phyloP scores from a whole-genome alignment of 2,329 filamentous ascomycete genomes.

The Emergomyces pasteurianus region DNA sequence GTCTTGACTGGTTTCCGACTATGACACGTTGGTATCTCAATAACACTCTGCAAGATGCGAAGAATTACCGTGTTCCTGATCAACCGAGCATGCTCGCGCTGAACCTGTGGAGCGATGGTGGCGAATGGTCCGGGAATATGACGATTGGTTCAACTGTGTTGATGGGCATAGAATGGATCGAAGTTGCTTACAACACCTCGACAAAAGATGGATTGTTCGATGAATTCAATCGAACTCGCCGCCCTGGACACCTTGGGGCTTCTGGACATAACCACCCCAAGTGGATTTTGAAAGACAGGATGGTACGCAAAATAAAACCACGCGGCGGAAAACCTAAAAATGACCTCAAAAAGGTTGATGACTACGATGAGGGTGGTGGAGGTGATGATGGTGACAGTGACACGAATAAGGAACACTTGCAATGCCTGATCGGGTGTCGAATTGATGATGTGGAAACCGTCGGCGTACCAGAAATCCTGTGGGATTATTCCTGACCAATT shows the following conservation, averaged over 20 bases:
- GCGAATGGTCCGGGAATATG: constrained; percentile 32
- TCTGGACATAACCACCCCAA: background rate
- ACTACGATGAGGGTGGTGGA: constrained; percentile 20
- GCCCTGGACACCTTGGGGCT: background rate
- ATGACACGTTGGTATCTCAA: constrained; percentile 29
- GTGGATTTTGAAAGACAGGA: background rate
- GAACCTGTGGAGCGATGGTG: constrained; percentile 35
- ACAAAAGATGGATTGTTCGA: background rate
- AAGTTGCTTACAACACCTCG: constrained; percentile 27
- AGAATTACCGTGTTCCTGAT: constrained; percentile 25
- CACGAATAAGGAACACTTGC: background rate
- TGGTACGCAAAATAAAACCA: background rate
- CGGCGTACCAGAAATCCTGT: constrained; percentile 11
- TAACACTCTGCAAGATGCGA: constrained; percentile 18
- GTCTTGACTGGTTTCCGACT: constrained; percentile 29
- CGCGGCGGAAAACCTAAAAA: background rate
- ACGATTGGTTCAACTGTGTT: constrained; percentile 24
- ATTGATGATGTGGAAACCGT: constrained; percentile 10
- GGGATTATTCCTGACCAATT: background rate
- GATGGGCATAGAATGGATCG: constrained; percentile 32
- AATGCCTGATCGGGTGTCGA: constrained; percentile 9
- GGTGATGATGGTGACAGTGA: constrained; percentile 18
- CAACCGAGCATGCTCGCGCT: constrained; percentile 26
- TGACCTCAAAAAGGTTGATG: background rate
- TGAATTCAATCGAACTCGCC: background rate